Conservation (phyloP, 768 basidiomycete genomes). For the Lactifluus hygrophoroides region DNA sequence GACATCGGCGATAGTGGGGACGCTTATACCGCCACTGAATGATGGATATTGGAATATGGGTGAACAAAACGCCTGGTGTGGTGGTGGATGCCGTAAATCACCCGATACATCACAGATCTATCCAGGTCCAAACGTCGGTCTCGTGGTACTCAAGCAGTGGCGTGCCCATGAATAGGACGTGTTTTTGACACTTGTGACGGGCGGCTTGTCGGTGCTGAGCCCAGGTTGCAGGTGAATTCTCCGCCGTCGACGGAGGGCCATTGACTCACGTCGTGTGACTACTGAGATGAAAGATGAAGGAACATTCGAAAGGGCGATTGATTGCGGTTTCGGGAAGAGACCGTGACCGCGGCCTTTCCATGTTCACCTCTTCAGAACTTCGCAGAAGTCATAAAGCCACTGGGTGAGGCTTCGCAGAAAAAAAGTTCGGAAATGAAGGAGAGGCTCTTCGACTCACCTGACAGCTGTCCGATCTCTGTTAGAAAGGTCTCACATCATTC, state of each 20-base stretch:
- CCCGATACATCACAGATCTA: not conserved
- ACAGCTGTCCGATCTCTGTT: constrained; percentile 12
- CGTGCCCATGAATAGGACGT: not conserved
- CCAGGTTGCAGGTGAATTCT: not conserved
- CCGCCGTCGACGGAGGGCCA: not conserved
- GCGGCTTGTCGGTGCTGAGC: not conserved
- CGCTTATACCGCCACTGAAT: not conserved
- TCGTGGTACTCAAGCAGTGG: not conserved
- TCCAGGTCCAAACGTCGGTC: not conserved
- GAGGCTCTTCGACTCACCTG: constrained; percentile 8
- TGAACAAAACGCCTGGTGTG: not conserved
- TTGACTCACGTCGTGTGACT: constrained; percentile 2
- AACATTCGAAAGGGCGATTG: constrained; percentile 2
- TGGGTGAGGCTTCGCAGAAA: not conserved
- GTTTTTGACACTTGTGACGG: not conserved
- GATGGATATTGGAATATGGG: not conserved
- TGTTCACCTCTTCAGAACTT: constrained; percentile 1
- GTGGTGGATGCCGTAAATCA: not conserved
- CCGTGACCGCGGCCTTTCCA: constrained; percentile 10
- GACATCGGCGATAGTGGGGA: constrained; percentile 6
- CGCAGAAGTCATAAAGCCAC: constrained; percentile 2
- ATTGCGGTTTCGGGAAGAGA: constrained; percentile 8
- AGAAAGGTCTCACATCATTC: constrained; percentile 4
- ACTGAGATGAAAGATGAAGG: not conserved
- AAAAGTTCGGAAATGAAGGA: constrained; percentile 1